A percentile compares a stretch with the other conserved stretches of the same genome.
Evolutionary conservation across 2,329 filamentous ascomycete genomes (phyloP).

Genomic region (Phialophora expanda): DNA sequence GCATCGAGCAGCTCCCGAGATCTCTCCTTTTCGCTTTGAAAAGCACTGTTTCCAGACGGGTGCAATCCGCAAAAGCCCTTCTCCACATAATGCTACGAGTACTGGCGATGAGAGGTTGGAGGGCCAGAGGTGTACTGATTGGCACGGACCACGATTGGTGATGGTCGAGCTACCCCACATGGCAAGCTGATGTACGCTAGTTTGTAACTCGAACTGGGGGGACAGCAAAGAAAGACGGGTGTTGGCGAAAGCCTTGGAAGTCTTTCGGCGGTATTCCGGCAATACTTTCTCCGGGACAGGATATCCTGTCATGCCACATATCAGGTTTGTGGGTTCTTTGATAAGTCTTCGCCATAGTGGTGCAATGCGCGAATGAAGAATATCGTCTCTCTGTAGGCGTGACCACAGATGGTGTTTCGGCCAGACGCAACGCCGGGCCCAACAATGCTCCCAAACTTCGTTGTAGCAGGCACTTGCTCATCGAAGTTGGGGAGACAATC

Average conservation of each 20-base stretch:
- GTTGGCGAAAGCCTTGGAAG: conserved; percentile 9
- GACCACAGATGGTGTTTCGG: neutral
- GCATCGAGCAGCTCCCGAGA: neutral
- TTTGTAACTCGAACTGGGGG: no score
- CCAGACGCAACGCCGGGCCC: neutral
- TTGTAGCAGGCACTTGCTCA: no score
- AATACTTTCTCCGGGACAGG: neutral
- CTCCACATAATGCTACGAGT: conserved; percentile 21
- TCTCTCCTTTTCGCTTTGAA: neutral
- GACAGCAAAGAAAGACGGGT: conserved; percentile 2
- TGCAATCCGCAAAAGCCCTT: conserved; percentile 8
- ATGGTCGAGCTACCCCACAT: conserved; percentile 16
- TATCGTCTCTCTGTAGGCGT: neutral
- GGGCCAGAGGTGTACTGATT: neutral
- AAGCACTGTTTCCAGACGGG: neutral
- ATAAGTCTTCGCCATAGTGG: neutral
- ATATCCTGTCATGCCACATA: conserved; percentile 11
- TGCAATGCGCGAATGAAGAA: neutral
- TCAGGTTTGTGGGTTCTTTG: conserved; percentile 3
- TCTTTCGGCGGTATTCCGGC: conserved; percentile 15
- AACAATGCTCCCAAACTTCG: no score
- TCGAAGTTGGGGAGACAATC: no score
- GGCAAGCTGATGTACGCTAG: conserved; percentile 2
- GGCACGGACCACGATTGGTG: conserved; percentile 1
- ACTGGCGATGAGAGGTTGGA: neutral